Evolutionary conservation across 2,329 filamentous ascomycete species (phyloP), one percentile per base, ranked within the genome.

Genomic region (Aureobasidium namibiae): DNA sequence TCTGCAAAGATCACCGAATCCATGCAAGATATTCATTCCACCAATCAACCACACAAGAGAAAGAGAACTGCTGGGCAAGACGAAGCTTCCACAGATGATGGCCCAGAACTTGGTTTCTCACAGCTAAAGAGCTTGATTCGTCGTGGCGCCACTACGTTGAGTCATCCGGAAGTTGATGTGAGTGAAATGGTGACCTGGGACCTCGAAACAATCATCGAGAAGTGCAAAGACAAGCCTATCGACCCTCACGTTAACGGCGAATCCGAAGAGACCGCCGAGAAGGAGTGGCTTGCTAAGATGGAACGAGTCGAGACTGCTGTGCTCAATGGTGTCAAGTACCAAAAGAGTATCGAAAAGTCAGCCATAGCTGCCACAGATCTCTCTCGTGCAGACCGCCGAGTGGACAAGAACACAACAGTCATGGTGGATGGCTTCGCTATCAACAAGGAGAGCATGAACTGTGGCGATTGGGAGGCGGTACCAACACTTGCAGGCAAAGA

Each of bases 1-100:
- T 83, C 81, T 0, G 75, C 80, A 0, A 85, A 83, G 64, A 80
- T 85, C 18, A 84, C 80, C 0, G 82, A 84, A 61, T 77, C 77
- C 1, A 82, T 84, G 79, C 74, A 77, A 42, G 80, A 78, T 63
- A 75, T 82, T 7, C 78, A 82, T 63, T 71, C 73, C 4, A 60
- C 67, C 1, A 66, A 65, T 3, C 67, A 68, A 4, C 52, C 54
- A n/a, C 69, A 70, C 48, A 74, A 72, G 53, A 66, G 68, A 36
- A 72, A 71, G 62, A 60, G 63, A 10, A 34, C 39, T 13, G 5
- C 44, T 39, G 57, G 61, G 24, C 58, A 49, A 4, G 64, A 66
- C 5, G 52, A 53, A 9, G 65, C 65, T 8, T 46, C 61, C 10
- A 62, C 64, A 3, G 59, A 66, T 2, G 76, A 80, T 23, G 74